Conservation (phyloP, 140 eudicot genomes). For the Senecio squalidus region DNA sequence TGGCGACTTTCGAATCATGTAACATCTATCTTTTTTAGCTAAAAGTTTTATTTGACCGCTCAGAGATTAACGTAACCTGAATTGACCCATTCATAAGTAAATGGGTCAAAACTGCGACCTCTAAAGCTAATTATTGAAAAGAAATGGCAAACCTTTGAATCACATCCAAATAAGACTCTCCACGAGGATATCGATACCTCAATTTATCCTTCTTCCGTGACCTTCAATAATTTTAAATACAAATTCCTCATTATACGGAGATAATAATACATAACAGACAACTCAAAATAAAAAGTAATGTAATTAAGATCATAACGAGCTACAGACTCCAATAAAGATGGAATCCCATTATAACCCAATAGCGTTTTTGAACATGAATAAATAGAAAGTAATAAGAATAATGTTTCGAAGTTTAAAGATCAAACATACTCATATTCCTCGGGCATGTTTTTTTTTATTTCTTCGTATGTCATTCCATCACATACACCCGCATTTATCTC, state of each 20-base stretch:
- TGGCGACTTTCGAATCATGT: too few relatives aligned
- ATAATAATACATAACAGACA: not conserved
- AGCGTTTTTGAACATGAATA: constrained; percentile 1
- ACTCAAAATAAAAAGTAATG: not conserved
- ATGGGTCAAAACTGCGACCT: too few relatives aligned
- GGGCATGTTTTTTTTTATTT: constrained; percentile 94
- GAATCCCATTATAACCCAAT: not conserved
- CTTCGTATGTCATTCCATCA: constrained; percentile 98
- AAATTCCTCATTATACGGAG: constrained; percentile 1
- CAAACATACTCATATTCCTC: constrained; percentile 82
- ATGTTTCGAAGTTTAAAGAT: not conserved
- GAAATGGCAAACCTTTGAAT: constrained; percentile 74
- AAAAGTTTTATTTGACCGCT: too few relatives aligned
- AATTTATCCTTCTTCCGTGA: constrained; percentile 92
- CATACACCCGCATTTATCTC: constrained; percentile 98
- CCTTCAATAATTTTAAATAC: constrained; percentile 34
- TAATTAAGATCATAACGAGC: not conserved
- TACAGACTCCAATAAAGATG: not conserved
- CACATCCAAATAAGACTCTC: constrained; percentile 97
- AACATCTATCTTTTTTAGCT: too few relatives aligned
- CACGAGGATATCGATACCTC: constrained; percentile 98
- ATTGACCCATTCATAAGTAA: too few relatives aligned
- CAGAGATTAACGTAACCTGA: too few relatives aligned
- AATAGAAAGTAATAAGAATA: not conserved
- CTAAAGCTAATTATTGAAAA: not conserved